Conservation (phyloP, 129 eudicot species). For the Solidago caesia region DNA sequence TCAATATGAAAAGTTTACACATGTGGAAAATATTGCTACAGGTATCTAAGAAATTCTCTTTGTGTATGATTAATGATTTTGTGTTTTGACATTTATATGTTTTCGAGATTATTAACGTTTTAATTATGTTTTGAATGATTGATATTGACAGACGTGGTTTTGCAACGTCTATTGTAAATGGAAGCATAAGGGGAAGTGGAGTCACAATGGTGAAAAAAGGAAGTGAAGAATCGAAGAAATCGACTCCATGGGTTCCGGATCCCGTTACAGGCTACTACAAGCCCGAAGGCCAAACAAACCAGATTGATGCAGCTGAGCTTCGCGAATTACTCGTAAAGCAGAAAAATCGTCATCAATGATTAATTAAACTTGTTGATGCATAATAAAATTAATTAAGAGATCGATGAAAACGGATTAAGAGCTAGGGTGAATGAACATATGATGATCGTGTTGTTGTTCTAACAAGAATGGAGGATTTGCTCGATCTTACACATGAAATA, state of each 20-base stretch:
- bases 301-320: background rate
- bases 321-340: background rate
- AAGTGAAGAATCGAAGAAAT: slow-evolving; percentile 37
- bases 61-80: too few species aligned
- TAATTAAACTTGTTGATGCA: background rate
- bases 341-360: background rate
- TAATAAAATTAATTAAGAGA: background rate
- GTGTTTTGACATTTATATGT: too few species aligned
- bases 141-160: slow-evolving; percentile 48
- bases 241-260: slow-evolving; percentile 74
- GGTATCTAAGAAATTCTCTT: too few species aligned
- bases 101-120: background rate
- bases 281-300: background rate
- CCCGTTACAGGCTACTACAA: slow-evolving; percentile 58
- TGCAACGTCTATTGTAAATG: slow-evolving; percentile 39
- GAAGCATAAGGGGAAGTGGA: slow-evolving; percentile 31
- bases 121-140: background rate
- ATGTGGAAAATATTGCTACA: too few species aligned
- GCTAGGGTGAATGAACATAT: background rate
- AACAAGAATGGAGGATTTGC: too few species aligned
- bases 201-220: slow-evolving; percentile 42
- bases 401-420: background rate
- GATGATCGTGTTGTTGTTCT: too few species aligned
- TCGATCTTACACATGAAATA: too few species aligned
- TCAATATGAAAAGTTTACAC: too few species aligned